Evolutionary conservation across 2,329 filamentous ascomycete genomes (phyloP), one percentile per base, ranked within the genome.

Genomic region (Aureobasidium sp.): DNA sequence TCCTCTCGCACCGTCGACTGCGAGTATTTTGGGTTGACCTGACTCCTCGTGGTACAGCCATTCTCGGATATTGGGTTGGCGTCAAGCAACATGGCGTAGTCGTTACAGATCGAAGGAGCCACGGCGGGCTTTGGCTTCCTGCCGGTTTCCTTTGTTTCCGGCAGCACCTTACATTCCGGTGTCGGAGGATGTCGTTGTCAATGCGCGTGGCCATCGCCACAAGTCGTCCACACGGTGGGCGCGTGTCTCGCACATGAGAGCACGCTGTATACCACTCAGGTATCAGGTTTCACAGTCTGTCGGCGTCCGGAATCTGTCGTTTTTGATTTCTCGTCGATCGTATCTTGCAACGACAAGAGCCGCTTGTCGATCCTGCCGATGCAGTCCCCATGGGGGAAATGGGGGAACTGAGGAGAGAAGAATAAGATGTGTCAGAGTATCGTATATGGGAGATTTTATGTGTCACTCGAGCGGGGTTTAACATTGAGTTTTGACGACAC

Each of bases 361-460:
- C 55, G 27, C 53, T 45, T 48, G 42, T 58, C 48, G 42, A 39
- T 47, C 42, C 52, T 44, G 39, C n/a, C 27, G 45, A 34, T 22
- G 39, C 14, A 39, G 57, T 29, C 57, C 57, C 57, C 57, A 51
- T 60, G 57, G 57, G 57, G 57, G 34, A 36, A 34, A 51, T 51
- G 57, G 57, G 57, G 57, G 34, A 36, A 34, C 42, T 51, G 57
- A 51, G 45, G 45, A 51, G 45, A 59, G 45, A 37, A 22, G 49
- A 22, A 60, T 34, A n/a, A 34, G n/a, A 60, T 60, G 57, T 60
- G 57, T 60, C 57, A 60, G 22, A 51, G 36, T 31, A 47, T 39
- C 42, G 20, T 29, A 36, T 58, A 31, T 8, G 6, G 15, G 29
- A 60, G 44, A 36, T 60, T 51, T 60, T 25, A 34, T 60, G 44